Conservation (phyloP, 352 stramenopile genomes). For the Phytophthora lateralis region DNA sequence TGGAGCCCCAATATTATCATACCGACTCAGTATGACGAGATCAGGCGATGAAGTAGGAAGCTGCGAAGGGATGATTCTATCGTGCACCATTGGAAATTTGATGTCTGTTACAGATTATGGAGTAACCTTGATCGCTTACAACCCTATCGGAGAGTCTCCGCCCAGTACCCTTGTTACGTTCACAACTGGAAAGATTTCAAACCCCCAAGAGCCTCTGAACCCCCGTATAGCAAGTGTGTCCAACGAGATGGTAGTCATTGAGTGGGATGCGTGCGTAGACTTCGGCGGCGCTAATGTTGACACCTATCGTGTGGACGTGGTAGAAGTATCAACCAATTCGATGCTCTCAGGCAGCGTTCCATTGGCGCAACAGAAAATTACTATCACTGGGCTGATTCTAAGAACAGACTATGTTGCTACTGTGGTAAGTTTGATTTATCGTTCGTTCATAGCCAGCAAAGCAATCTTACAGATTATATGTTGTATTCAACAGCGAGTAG, state of each 20-base stretch:
- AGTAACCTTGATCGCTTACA: slow-evolving; percentile 41
- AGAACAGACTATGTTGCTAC: slow-evolving; percentile 45
- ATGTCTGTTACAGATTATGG: slow-evolving; percentile 54
- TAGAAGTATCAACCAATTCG: slow-evolving; percentile 1
- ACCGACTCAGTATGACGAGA: slow-evolving; percentile 35
- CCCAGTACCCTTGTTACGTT: slow-evolving; percentile 23
- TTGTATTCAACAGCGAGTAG: slow-evolving; percentile 29
- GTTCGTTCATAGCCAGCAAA: background rate
- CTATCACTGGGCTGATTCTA: slow-evolving; percentile 29
- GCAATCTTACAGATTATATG: background rate
- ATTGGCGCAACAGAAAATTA: slow-evolving; percentile 24
- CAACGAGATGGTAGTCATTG: slow-evolving; percentile 29
- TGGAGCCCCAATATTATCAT: slow-evolving; percentile 50
- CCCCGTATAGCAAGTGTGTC: slow-evolving; percentile 21
- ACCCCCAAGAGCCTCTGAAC: slow-evolving; percentile 40
- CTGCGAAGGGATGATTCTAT: slow-evolving; percentile 52
- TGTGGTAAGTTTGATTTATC: slow-evolving; percentile 41
- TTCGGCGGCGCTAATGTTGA: slow-evolving; percentile 52
- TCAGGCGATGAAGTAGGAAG: slow-evolving; percentile 22
- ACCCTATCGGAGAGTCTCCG: slow-evolving; percentile 41
- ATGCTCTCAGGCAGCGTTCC: slow-evolving; percentile 14
- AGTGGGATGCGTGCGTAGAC: slow-evolving; percentile 47
- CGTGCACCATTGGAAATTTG: slow-evolving; percentile 42
- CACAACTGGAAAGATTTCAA: slow-evolving; percentile 35
- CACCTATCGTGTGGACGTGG: slow-evolving; percentile 41